Evolutionary conservation across 2,329 filamentous ascomycete genomes (phyloP).

Genomic region (Lojkania enalia): DNA sequence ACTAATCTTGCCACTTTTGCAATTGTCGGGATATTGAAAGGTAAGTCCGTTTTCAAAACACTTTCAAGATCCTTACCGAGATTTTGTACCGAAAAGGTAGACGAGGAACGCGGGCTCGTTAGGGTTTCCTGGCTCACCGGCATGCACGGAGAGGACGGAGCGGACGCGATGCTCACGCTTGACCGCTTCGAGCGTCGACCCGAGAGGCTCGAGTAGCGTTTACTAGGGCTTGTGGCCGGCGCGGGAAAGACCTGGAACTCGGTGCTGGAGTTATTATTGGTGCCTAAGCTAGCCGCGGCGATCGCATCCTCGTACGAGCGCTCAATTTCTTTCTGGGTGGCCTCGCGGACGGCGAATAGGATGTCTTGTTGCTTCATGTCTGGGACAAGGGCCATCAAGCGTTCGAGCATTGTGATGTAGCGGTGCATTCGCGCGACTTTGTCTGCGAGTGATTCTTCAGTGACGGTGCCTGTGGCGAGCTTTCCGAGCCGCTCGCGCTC

Average conservation of each 20-base stretch:
- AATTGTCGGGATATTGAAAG: slow-evolving; percentile 28
- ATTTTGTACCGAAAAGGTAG: slow-evolving; percentile 18
- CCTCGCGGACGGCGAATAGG: slow-evolving; percentile 22
- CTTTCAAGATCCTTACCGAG: slow-evolving; percentile 30
- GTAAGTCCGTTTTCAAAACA: slow-evolving; percentile 30
- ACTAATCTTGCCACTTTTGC: slow-evolving; percentile 32
- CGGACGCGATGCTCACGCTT: too few species aligned
- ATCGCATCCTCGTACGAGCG: slow-evolving; percentile 28
- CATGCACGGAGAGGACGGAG: too few species aligned
- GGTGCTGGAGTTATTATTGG: background rate
- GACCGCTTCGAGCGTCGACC: too few species aligned
- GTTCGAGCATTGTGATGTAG: slow-evolving; percentile 33
- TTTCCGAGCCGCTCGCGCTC: slow-evolving; percentile 33
- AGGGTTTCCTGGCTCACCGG: too few species aligned
- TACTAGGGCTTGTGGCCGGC: background rate
- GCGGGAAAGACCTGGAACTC: background rate
- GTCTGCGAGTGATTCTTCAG: slow-evolving; percentile 24
- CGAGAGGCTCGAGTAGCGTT: slow-evolving; percentile 1
- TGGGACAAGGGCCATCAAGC: slow-evolving; percentile 33
- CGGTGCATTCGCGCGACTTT: slow-evolving; percentile 34
- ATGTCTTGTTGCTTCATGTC: slow-evolving; percentile 26
- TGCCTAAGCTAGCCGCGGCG: slow-evolving; percentile 5
- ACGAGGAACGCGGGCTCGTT: slow-evolving; percentile 4
- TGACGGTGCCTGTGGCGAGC: slow-evolving; percentile 19
- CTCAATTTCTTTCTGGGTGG: slow-evolving; percentile 24